Evolutionary conservation across 2,329 filamentous ascomycete genomes (phyloP).

Genomic region (Lachnellula hyalina): DNA sequence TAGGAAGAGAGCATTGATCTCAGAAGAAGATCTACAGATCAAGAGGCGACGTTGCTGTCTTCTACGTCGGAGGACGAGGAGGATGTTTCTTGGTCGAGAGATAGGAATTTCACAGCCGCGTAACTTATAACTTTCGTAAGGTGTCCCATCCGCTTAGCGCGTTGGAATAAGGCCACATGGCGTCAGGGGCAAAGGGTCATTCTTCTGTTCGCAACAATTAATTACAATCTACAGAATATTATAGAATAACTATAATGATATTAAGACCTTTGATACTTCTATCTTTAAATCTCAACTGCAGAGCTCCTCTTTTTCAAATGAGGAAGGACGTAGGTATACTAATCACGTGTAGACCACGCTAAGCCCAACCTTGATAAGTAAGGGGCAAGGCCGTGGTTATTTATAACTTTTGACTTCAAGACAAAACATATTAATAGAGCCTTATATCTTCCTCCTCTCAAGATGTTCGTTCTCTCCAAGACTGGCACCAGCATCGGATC

Average conservation of each 20-base stretch:
- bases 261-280: not conserved
- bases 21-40: constrained; percentile 10
- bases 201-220: constrained; percentile 15
- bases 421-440: not conserved
- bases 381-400: too few relatives aligned
- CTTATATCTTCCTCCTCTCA: not conserved
- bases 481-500: not conserved
- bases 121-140: constrained; percentile 4
- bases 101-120: constrained; percentile 8
- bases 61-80: not conserved
- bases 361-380: too few relatives aligned
- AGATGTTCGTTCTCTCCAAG: not conserved
- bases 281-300: not conserved
- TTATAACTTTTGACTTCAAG: too few relatives aligned
- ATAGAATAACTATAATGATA: not conserved
- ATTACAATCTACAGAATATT: constrained; percentile 16
- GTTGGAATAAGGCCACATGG: not conserved
- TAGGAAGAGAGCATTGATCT: constrained; percentile 26
- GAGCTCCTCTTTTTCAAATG: too few relatives aligned
- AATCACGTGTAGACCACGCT: too few relatives aligned
- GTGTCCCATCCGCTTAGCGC: constrained; percentile 2
- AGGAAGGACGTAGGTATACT: too few relatives aligned
- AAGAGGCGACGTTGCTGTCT: constrained; percentile 22
- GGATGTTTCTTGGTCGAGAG: constrained; percentile 1
- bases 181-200: constrained; percentile 2